phyloP scores from a whole-genome alignment of 2,329 filamentous ascomycete genomes.

The Penicillium glabrum region DNA sequence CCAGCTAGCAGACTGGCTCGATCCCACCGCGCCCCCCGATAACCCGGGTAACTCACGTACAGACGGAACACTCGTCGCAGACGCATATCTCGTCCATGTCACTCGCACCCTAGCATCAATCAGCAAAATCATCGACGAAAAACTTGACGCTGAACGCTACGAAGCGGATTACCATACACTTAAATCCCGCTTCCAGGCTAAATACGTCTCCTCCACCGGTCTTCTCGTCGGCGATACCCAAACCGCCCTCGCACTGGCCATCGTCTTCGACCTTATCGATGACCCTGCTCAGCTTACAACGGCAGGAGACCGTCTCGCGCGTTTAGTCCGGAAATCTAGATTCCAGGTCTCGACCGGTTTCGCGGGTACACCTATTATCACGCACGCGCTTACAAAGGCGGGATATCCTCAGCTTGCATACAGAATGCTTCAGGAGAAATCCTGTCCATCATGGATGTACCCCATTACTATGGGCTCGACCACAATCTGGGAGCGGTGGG shows the following conservation, averaged over 20 bases:
- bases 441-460: conserved; percentile 10
- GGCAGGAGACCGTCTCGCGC: not conserved
- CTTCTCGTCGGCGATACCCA: conserved; percentile 5
- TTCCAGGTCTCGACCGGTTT: conserved; percentile 40
- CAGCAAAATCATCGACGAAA: not conserved
- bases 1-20: conserved; percentile 20
- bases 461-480: conserved; percentile 31
- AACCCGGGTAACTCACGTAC: conserved; percentile 2
- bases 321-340: conserved; percentile 22
- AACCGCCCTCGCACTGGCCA: conserved; percentile 2
- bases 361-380: conserved; percentile 32
- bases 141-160: not conserved
- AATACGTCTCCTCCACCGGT: not conserved
- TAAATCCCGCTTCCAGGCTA: not conserved
- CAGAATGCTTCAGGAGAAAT: conserved; percentile 41
- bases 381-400: conserved; percentile 25
- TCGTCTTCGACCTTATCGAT: conserved; percentile 14
- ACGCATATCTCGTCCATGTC: conserved; percentile 8
- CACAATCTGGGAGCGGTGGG: conserved; percentile 48
- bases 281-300: conserved; percentile 34
- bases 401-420: conserved; percentile 31
- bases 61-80: conserved; percentile 9
- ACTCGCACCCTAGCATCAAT: conserved; percentile 31
- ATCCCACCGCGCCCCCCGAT: conserved; percentile 9
- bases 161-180: not conserved